Evolutionary conservation across 2,329 filamentous ascomycete genomes (phyloP).

Genomic region (Cryphonectria naterciae): DNA sequence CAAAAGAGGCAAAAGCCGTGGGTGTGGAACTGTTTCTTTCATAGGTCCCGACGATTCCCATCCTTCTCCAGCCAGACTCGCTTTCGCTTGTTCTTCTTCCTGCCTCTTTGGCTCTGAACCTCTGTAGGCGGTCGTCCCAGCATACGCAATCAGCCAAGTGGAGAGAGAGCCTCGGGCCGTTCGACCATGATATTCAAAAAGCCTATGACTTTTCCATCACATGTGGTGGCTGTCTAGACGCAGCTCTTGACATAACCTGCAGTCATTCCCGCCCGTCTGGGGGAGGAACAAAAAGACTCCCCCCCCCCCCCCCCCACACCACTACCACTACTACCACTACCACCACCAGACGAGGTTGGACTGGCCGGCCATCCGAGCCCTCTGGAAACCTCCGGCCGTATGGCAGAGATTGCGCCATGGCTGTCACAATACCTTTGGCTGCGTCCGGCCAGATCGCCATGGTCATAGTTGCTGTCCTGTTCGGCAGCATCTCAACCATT

Average conservation of each 20-base stretch:
- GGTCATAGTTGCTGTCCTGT: slow-evolving; percentile 28
- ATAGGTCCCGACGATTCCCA: background rate
- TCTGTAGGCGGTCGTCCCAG: background rate
- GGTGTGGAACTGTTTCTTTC: background rate
- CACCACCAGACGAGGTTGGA: background rate
- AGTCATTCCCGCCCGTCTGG: background rate
- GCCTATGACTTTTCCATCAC: background rate
- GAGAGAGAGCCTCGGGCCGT: background rate
- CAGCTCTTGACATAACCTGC: background rate
- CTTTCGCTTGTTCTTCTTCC: slow-evolving; percentile 7
- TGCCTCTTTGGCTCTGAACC: slow-evolving; percentile 11
- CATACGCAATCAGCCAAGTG: slow-evolving; percentile 12
- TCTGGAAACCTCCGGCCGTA: background rate
- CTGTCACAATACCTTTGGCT: slow-evolving; percentile 33
- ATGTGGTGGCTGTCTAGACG: background rate
- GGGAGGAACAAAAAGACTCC: background rate
- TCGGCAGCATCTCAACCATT: slow-evolving; percentile 30
- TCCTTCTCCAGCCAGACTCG: background rate
- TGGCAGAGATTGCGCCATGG: slow-evolving; percentile 26
- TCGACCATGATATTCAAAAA: background rate
- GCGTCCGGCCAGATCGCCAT: slow-evolving; percentile 30
- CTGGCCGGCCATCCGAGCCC: background rate
- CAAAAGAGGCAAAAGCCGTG: background rate
- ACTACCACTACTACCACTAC: background rate
- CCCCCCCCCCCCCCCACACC: background rate